Conservation (phyloP, 805 yeast genomes). For the Ogataea dorogensis region DNA sequence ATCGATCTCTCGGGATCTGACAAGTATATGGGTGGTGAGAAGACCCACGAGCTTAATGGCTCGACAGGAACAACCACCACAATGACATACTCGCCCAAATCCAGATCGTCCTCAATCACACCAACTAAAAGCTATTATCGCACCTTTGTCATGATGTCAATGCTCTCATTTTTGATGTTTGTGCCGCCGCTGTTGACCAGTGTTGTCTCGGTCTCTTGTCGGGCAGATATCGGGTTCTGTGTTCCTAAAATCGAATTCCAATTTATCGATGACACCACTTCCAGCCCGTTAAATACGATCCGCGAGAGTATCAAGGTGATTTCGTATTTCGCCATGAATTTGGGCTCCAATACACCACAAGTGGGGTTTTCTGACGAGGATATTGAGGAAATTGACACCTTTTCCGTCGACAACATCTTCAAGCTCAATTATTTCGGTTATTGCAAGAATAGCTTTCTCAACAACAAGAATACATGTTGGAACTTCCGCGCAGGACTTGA, state of each 20-base stretch:
- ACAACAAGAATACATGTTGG: slow-evolving; percentile 31
- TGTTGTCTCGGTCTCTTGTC: slow-evolving; percentile 34
- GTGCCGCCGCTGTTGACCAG: slow-evolving; percentile 25
- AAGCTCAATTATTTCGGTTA: slow-evolving; percentile 48
- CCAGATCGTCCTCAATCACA: slow-evolving; percentile 3
- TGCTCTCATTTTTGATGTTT: slow-evolving; percentile 27
- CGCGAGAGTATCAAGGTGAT: slow-evolving; percentile 44
- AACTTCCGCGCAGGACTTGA: slow-evolving; percentile 43
- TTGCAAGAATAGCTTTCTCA: slow-evolving; percentile 39
- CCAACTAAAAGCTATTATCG: slow-evolving; percentile 22
- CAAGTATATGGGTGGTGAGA: slow-evolving; percentile 8
- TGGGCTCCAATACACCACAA: slow-evolving; percentile 29
- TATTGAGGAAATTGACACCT: slow-evolving; percentile 41
- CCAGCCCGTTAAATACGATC: slow-evolving; percentile 38
- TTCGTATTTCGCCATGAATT: slow-evolving; percentile 46
- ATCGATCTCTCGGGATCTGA: slow-evolving; percentile 11
- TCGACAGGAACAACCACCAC: slow-evolving; percentile 6
- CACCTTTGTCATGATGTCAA: slow-evolving; percentile 23
- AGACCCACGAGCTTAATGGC: slow-evolving; percentile 5
- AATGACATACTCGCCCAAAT: slow-evolving; percentile 5
- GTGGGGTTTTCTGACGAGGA: slow-evolving; percentile 17
- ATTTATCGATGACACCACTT: slow-evolving; percentile 36
- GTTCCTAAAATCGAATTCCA: slow-evolving; percentile 45
- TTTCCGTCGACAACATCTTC: slow-evolving; percentile 41
- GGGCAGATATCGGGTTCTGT: slow-evolving; percentile 32